A percentile compares a stretch with the other conserved stretches of the same genome.
phyloP scores from a whole-genome alignment of 2,329 filamentous ascomycete genomes.

The Sporothrix pseudoabietina region DNA sequence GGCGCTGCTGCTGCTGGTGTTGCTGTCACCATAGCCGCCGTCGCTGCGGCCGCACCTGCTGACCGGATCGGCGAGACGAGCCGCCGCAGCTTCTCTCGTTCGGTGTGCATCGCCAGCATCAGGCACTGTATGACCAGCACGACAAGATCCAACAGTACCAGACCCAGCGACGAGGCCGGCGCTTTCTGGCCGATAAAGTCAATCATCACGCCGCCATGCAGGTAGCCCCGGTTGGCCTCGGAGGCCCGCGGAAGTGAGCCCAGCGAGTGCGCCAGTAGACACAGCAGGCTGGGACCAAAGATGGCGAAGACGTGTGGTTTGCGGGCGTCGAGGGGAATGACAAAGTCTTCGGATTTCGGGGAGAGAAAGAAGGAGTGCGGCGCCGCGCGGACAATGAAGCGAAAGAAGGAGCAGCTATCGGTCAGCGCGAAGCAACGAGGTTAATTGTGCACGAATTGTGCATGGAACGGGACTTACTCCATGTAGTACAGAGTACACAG shows the following conservation, averaged over 20 bases:
- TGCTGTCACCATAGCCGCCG: slow-evolving; percentile 29
- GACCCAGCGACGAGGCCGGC: slow-evolving; percentile 57
- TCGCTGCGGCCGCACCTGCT: slow-evolving; percentile 28
- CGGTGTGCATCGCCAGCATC: slow-evolving; percentile 65
- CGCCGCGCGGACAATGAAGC: slow-evolving; percentile 60
- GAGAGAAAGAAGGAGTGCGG: slow-evolving; percentile 66
- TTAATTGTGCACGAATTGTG: no score
- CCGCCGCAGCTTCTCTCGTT: slow-evolving; percentile 59
- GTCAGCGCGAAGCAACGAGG: not conserved
- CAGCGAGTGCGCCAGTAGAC: slow-evolving; percentile 62
- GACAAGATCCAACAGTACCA: slow-evolving; percentile 58
- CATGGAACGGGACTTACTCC: slow-evolving; percentile 55
- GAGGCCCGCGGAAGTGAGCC: slow-evolving; percentile 58
- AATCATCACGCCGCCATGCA: slow-evolving; percentile 67
- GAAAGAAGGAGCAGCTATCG: slow-evolving; percentile 64
- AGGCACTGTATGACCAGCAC: slow-evolving; percentile 62
- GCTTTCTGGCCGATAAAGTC: slow-evolving; percentile 70
- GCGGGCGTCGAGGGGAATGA: slow-evolving; percentile 58
- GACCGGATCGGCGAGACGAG: slow-evolving; percentile 42
- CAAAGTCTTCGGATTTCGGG: slow-evolving; percentile 60
- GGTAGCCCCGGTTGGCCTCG: slow-evolving; percentile 64
- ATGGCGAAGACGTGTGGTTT: slow-evolving; percentile 61
- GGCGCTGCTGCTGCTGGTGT: slow-evolving; percentile 38
- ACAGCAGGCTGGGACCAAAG: slow-evolving; percentile 60
- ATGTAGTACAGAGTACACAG: slow-evolving; percentile 69